Base-by-base conservation (phyloP, 2,329 filamentous ascomycete genomes). In the Fusarium pseudograminearum region DNA sequence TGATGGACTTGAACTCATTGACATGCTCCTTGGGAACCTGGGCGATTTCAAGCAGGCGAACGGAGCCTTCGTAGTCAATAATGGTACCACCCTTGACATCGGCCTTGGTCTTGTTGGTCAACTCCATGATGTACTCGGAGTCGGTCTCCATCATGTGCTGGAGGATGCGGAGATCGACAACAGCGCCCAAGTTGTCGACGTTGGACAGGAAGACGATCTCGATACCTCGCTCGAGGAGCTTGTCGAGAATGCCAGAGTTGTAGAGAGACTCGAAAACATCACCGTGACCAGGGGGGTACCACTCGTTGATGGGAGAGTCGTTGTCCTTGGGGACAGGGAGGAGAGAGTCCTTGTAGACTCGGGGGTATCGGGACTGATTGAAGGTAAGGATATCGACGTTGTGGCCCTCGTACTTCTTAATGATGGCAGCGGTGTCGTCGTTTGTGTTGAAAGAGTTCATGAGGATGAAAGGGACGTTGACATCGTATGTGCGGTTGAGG, bases 391-490 rank as follows among this genome's bases (percentile, higher is more conserved):
- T 98, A 80, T 99, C 96, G 78, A 99, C 97, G 81, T 98, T 98
- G 89, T 99, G 96, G 71, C 96, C 96, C 86, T 99, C 95, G 85
- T 98, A 99, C 87, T 99, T 99, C 90, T 99, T 99, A 87, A 99
- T 99, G 84, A 99, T 99, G 83, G 93, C 94, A 69, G 94, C 94
- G 53, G 96, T 99, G 80, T 99, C 96, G 77, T 95, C 90, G 81
- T 99, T 94, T 80, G 96, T 99, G 89, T 99, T 99, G 92, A 99
- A 99, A 58, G 96, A 98, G 91, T 99, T 99, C 96, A 99, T 99
- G 76, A 99, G 91, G 74, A 99, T 90, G 83, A 99, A 98, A 50
- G 96, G 96, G 34, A 99, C 96, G 80, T 98, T 98, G 82, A 97
- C 93, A 76, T 92, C 89, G 86, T 98, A 98, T 72, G 94, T 98